phyloP scores from a whole-genome alignment of 225 moss, liverwort and hornwort genomes.

The Pleurozium schreberi region DNA sequence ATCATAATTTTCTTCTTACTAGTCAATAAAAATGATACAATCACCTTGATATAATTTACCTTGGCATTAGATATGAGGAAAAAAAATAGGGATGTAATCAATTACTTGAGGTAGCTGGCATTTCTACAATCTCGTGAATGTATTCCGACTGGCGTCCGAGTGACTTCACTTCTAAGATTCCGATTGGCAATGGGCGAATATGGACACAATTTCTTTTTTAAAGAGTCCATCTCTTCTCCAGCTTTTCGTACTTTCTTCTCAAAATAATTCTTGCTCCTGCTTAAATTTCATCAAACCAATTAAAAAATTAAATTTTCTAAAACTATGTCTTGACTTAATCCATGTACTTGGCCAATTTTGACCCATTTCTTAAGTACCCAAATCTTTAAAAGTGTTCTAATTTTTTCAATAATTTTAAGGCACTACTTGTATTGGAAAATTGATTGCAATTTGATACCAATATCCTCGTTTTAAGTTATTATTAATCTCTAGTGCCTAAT shows the following conservation, averaged over 20 bases:
- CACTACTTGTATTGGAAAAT: fast-evolving
- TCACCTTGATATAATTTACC: background rate
- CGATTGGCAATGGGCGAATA: conserved; percentile 33
- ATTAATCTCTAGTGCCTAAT: background rate
- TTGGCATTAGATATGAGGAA: background rate
- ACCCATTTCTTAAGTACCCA: background rate
- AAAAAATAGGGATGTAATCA: background rate
- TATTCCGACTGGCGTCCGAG: conserved; percentile 28
- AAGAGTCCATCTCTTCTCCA: conserved; percentile 36
- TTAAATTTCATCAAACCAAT: background rate
- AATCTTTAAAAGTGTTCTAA: background rate
- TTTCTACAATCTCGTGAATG: conserved; percentile 56
- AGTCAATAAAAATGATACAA: background rate
- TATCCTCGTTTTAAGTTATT: too few relatives aligned
- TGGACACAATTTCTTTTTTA: conserved; percentile 43
- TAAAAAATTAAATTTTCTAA: background rate
- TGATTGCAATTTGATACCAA: background rate
- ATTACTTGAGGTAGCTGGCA: conserved; percentile 63
- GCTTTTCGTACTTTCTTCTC: conserved; percentile 40
- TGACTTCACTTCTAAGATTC: conserved; percentile 14
- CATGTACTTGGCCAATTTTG: background rate
- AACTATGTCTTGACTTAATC: background rate
- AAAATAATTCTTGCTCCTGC: conserved; percentile 53
- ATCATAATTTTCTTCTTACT: background rate
- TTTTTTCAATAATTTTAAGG: background rate